Evolutionary conservation across 192 early-diverging fungal genomes (phyloP).

Genomic region (Coemansia nantahalensis): DNA sequence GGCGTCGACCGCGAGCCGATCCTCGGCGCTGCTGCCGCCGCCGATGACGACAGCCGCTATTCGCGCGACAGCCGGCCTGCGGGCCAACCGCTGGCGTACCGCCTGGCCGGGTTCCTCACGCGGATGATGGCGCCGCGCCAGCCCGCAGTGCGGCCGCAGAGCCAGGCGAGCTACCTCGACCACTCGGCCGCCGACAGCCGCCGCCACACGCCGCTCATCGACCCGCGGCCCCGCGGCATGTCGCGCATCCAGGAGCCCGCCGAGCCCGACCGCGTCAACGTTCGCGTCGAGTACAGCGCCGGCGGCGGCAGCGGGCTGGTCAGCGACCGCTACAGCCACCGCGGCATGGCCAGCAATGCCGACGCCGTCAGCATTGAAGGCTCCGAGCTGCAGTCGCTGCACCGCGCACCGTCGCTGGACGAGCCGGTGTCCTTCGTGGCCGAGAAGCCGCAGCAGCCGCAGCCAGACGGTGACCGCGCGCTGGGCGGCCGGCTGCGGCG

Average conservation of each 20-base stretch:
- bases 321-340: neutral
- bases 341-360: constrained; percentile 1
- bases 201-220: constrained; percentile 12
- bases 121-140: constrained; percentile 7
- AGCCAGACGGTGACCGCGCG: too few species aligned
- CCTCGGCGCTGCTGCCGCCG: neutral
- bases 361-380: constrained; percentile 8
- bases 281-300: neutral
- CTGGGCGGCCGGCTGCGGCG: neutral
- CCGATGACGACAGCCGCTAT: too few species aligned
- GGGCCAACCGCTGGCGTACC: constrained; percentile 21
- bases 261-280: constrained; percentile 7
- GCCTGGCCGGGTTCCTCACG: constrained; percentile 23
- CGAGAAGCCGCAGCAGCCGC: too few species aligned
- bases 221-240: constrained; percentile 16
- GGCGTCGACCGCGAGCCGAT: neutral
- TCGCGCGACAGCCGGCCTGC: neutral
- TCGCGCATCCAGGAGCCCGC: too few species aligned
- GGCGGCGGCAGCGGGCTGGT: neutral
- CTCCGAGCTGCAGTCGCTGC: constrained; percentile 20
- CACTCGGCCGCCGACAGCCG: constrained; percentile 10
- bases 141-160: constrained; percentile 6
- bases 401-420: constrained; percentile 13
- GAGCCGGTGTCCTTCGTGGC: too few species aligned
- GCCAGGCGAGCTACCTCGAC: constrained; percentile 17